These are phyloP conservation scores for Mycosphaerella arachidis DNA, from an alignment of 2,329 filamentous ascomycete species.

Conservation along the genomic window DNA sequence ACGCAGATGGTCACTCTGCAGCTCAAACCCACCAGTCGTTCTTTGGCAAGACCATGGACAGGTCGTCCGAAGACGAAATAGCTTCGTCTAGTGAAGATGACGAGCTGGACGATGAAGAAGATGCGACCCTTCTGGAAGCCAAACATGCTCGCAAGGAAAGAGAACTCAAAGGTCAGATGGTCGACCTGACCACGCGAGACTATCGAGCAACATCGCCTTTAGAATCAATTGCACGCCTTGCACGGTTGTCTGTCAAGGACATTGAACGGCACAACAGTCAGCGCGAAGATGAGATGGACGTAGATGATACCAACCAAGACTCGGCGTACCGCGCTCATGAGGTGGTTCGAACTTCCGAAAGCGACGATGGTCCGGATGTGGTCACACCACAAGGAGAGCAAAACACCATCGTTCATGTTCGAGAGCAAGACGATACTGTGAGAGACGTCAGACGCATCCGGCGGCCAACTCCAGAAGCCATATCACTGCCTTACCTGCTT, in stretches of 20 bases:
- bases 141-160: constrained; percentile 45
- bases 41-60: constrained; percentile 28
- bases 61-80: constrained; percentile 22
- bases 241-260: constrained; percentile 35
- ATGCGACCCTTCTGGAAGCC: constrained; percentile 43
- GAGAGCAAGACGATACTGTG: constrained; percentile 21
- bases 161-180: constrained; percentile 40
- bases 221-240: constrained; percentile 41
- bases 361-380: constrained; percentile 30
- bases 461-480: constrained; percentile 39
- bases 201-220: constrained; percentile 42
- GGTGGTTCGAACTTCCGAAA: constrained; percentile 26
- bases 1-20: constrained; percentile 25
- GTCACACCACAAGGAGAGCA: constrained; percentile 33
- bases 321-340: constrained; percentile 10
- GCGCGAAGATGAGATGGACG: constrained; percentile 25
- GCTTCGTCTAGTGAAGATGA: constrained; percentile 43
- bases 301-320: constrained; percentile 14
- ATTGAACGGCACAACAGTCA: constrained; percentile 24
- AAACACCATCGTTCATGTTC: constrained; percentile 20
- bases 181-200: constrained; percentile 40
- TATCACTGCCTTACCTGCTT: constrained; percentile 43
- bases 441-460: constrained; percentile 19
- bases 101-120: constrained; percentile 45
- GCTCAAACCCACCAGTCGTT: constrained; percentile 25